A percentile compares a stretch with the other conserved stretches of the same genome.
These are phyloP conservation scores for Exophiala bonariae DNA, from an alignment of 2,329 filamentous ascomycete genomes.

Conservation along the genomic window DNA sequence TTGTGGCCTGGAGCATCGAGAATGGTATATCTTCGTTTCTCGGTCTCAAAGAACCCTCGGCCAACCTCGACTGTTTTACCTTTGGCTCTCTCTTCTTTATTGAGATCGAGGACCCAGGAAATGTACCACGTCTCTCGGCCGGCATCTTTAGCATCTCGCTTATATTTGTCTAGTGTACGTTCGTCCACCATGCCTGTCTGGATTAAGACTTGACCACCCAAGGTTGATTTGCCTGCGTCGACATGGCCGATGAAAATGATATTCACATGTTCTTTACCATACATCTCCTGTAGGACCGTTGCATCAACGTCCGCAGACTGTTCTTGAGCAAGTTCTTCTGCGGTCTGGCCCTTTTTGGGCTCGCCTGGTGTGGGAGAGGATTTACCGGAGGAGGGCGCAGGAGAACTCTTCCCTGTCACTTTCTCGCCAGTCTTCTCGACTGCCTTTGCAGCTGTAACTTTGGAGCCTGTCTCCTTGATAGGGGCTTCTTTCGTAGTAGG, in stretches of 20 bases:
- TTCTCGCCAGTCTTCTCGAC: slow-evolving; percentile 85
- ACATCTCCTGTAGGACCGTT: slow-evolving; percentile 87
- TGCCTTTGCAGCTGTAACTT: slow-evolving; percentile 83
- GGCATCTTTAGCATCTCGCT: slow-evolving; percentile 91
- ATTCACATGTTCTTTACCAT: slow-evolving; percentile 85
- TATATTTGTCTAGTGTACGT: slow-evolving; percentile 97
- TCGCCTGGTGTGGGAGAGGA: slow-evolving; percentile 71
- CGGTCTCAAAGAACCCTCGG: slow-evolving; percentile 92
- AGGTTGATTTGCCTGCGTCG: slow-evolving; percentile 94
- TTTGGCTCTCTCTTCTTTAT: slow-evolving; percentile 92
- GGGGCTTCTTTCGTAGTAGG: slow-evolving; percentile 55
- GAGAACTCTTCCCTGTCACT: slow-evolving; percentile 72
- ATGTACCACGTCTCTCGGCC: slow-evolving; percentile 98
- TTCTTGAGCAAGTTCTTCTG: slow-evolving; percentile 81
- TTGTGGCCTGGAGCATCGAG: slow-evolving; percentile 97
- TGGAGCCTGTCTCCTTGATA: slow-evolving; percentile 67
- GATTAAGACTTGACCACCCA: slow-evolving; percentile 91
- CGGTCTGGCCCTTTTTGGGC: slow-evolving; percentile 64
- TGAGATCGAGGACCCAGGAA: slow-evolving; percentile 96
- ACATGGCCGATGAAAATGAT: slow-evolving; percentile 98
- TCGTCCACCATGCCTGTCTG: slow-evolving; percentile 99
- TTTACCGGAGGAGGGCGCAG: slow-evolving; percentile 78
- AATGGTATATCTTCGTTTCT: slow-evolving; percentile 94
- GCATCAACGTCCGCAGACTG: slow-evolving; percentile 79
- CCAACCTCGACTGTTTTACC: slow-evolving; percentile 98